Base-by-base conservation (phyloP, 768 basidiomycete genomes). In the Podaxis sp. region DNA sequence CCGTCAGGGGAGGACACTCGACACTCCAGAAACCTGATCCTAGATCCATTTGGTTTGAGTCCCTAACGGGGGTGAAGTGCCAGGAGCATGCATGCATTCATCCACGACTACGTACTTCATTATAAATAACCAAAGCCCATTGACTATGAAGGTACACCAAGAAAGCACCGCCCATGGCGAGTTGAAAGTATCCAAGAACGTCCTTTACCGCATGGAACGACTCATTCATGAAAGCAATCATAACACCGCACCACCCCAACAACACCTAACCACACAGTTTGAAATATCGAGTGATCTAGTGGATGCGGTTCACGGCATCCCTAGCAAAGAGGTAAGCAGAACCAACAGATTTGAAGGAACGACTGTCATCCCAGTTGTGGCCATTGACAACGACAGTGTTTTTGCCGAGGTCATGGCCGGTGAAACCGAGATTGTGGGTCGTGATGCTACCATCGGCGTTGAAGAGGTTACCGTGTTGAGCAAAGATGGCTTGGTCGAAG, bases 381-480 rank as follows among this genome's bases (percentile, higher is more conserved):
- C 78, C 79, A 11, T 62, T 55, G 40, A 76, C 70, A 59, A 77
- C 65, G 52, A 80, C 73, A 48, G 73, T 77, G 64, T 76, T 72
- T 51, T 63, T 66, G 30, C 82, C 80, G 55, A 80, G 69, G 61
- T 76, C 73, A 59, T 58, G 62, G 39, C 80, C 80, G 26, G 64
- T 68, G 77, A 82, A 82, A 59, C 76, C 74, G 62, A 77, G 74
- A 69, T 79, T 74, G 67, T 74, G 68, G 46, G 66, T 69, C 68
- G 68, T 77, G 69, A 80, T 66, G 22, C 74, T 75, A 33, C 77
- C 76, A 61, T 81, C 79, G 44, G 65, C 57, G 63, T 72, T 66
- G 67, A 75, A 64, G 67, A 80, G 66, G 44, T 71, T 64, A 49
- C 69, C 61, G 69, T 76, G 75, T 70, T 77, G 76, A 49, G 67